Evolutionary conservation across 768 basidiomycete species (phyloP).

Genomic region (Rubroboletus satanas): DNA sequence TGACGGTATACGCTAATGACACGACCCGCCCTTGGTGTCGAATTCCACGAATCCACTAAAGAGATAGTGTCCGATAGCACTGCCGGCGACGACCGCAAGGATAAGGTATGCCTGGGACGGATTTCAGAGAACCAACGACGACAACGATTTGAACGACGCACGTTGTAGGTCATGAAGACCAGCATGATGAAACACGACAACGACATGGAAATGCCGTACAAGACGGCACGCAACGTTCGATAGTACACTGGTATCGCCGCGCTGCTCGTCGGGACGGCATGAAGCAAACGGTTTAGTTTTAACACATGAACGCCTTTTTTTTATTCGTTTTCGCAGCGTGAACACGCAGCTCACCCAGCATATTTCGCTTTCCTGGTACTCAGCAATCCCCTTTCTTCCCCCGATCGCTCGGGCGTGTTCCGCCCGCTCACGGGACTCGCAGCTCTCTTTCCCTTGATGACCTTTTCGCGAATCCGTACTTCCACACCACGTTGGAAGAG

Average conservation of each 20-base stretch:
- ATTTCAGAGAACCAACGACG: neutral
- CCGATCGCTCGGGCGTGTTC: slow-evolving; percentile 41
- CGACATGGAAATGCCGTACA: slow-evolving; percentile 76
- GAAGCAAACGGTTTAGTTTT: too few relatives aligned
- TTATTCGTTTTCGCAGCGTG: neutral
- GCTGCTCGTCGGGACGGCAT: neutral
- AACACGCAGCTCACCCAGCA: slow-evolving; percentile 35
- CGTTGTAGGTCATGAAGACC: slow-evolving; percentile 96
- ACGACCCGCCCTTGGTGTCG: slow-evolving; percentile 71
- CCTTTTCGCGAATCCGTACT: slow-evolving; percentile 46
- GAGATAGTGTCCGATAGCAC: slow-evolving; percentile 77
- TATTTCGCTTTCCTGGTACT: slow-evolving; percentile 40
- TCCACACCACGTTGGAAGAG: slow-evolving; percentile 59
- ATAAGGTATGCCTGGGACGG: slow-evolving; percentile 75
- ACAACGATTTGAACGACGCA: slow-evolving; percentile 35
- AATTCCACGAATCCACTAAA: slow-evolving; percentile 65
- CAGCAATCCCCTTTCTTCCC: slow-evolving; percentile 55
- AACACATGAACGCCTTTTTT: neutral
- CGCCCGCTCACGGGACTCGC: slow-evolving; percentile 37
- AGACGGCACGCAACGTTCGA: slow-evolving; percentile 55
- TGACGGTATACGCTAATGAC: slow-evolving; percentile 49
- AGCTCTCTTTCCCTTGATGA: slow-evolving; percentile 49
- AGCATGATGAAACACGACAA: slow-evolving; percentile 91
- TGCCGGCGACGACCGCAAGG: slow-evolving; percentile 74
- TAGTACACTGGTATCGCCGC: slow-evolving; percentile 20